Evolutionary conservation across 345 rosid species (phyloP), one percentile per base, ranked within the genome.

Genomic region (Barbarea vulgaris): DNA sequence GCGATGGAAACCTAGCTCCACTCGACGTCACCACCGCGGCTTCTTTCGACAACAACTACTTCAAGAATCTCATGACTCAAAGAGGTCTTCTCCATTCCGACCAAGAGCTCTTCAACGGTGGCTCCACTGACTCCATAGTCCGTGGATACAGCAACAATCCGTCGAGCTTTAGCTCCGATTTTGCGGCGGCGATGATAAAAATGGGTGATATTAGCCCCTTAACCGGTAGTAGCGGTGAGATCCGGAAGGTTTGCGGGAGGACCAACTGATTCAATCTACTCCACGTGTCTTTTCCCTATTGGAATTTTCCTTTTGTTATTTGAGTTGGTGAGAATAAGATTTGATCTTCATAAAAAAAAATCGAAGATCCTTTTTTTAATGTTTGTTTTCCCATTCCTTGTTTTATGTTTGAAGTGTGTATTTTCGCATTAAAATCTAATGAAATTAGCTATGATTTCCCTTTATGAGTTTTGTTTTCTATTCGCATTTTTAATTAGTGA

Each of bases 121-220:
- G 96, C 4, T 83, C 88, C 25, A 74, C 96, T 2, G 92, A 90
- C 68, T 83, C 93, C 5, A 57, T 88, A 10, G 97, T 91, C 22
- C 55, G 62, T n/a, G 73, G 80, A 8, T 91, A 90, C 48, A 81
- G 87, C 75, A 84, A 58, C 70, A 82, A 11, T 51, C 88, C 89
- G 2, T 67, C 57, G 36, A 73, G 82, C 66, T 94, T 94, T 80
- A 77, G 1, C 21, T 85, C 87, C 1, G 97, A 91, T 68, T 94
- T 88, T 27, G 77, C 56, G 1, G 55, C 88, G 39, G 93, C 87
- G 48, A 90, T 94, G 96, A 88, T 91, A 71, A 91, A 84, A 77
- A 89, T 94, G 97, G 95, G 88, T 52, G 87, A 81, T 57, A 89
- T 88, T 37, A 88, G 83, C 11, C 96, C 96, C 4, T 88, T 91